Conservation (phyloP, 306 rosid species). For the Aeschynomene evenia region DNA sequence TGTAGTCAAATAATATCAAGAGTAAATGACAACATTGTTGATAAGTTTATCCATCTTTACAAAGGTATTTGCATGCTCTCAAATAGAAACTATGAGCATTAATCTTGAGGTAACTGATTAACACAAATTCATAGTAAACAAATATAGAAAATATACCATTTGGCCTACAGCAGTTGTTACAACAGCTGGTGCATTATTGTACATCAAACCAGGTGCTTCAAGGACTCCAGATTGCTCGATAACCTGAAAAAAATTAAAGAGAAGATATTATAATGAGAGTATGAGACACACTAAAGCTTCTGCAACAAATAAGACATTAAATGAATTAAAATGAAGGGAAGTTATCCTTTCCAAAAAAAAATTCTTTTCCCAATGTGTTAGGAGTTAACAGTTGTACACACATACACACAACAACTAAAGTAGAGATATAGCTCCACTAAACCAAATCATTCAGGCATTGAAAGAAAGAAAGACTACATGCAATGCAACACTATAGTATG, state of each 20-base stretch:
- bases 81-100: neutral
- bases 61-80: neutral
- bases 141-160: conserved; percentile 55
- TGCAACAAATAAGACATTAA: neutral
- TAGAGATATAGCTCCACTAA: neutral
- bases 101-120: neutral
- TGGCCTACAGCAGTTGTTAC: conserved; percentile 84
- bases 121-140: conserved; percentile 12
- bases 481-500: conserved; percentile 10
- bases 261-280: neutral
- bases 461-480: conserved; percentile 17
- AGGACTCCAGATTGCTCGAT: conserved; percentile 73
- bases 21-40: neutral
- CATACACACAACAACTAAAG: conserved; percentile 1
- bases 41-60: no score
- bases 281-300: neutral
- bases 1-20: conserved; percentile 12
- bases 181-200: conserved; percentile 54
- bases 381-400: neutral
- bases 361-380: neutral
- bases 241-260: conserved; percentile 50
- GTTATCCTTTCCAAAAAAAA: neutral
- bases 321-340: conserved; percentile 20
- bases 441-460: conserved; percentile 22
- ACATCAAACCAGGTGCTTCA: conserved; percentile 62